Evolutionary conservation across 2,329 filamentous ascomycete species (phyloP).

Genomic region (Penicillium corylophilum): DNA sequence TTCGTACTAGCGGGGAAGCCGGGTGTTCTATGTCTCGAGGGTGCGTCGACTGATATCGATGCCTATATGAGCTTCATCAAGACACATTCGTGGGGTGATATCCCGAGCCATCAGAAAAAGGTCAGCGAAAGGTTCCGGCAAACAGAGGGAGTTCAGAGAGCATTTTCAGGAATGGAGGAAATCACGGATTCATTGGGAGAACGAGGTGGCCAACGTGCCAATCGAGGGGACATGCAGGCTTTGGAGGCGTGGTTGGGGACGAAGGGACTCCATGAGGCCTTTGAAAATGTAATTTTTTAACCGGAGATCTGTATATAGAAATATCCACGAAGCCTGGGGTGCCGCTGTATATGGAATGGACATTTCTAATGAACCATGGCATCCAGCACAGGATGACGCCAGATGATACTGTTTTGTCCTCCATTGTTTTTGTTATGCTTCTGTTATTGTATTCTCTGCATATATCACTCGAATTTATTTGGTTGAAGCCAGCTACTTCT

Average conservation of each 20-base stretch:
- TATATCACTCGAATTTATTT: no score
- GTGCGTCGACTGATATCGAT: slow-evolving; percentile 50
- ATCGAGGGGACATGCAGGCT: slow-evolving; percentile 37
- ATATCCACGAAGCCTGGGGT: neutral
- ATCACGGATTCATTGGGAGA: slow-evolving; percentile 35
- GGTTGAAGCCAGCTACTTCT: no score
- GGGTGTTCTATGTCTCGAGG: slow-evolving; percentile 41
- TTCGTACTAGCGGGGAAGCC: slow-evolving; percentile 63
- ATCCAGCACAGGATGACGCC: neutral
- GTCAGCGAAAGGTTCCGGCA: slow-evolving; percentile 53
- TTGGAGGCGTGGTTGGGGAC: slow-evolving; percentile 30
- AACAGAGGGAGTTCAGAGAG: slow-evolving; percentile 42
- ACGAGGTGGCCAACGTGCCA: slow-evolving; percentile 33
- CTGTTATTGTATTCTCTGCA: no score
- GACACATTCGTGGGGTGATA: slow-evolving; percentile 63
- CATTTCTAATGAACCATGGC: neutral
- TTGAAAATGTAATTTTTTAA: slow-evolving; percentile 35
- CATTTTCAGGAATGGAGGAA: slow-evolving; percentile 33
- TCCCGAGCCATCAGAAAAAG: slow-evolving; percentile 62
- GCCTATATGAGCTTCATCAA: slow-evolving; percentile 64
- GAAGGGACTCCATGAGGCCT: slow-evolving; percentile 29
- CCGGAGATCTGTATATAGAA: neutral
- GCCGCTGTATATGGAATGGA: neutral
- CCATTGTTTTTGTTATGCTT: no score
- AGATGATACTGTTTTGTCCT: no score